Evolutionary conservation across 352 stramenopile species (phyloP).

Genomic region (Phytophthora vignae): DNA sequence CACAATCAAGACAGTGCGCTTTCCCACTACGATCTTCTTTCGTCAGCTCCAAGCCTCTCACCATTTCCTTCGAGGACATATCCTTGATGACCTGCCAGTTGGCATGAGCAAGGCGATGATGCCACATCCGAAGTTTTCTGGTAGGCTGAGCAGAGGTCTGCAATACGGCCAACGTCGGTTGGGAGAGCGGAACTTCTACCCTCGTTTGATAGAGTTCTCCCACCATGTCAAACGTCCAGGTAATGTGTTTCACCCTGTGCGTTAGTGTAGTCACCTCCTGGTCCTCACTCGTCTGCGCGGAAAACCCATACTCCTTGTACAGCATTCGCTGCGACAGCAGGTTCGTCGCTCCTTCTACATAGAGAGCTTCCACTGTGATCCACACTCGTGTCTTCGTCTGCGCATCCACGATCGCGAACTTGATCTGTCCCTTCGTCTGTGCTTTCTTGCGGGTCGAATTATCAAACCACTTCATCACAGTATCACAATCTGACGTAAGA

Average conservation of each 20-base stretch:
- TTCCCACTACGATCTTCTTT: not conserved
- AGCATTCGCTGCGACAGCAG: not conserved
- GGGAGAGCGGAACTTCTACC: not conserved
- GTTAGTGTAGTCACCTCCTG: not conserved
- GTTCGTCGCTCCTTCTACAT: not conserved
- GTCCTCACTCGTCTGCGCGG: not conserved
- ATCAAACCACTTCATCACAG: slow-evolving; percentile 13
- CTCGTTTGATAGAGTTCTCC: not conserved
- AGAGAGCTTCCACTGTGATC: not conserved
- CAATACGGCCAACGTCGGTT: not conserved
- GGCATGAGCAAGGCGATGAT: not conserved
- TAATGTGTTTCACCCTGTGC: not conserved
- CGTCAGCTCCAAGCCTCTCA: not conserved
- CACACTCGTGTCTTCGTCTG: not conserved
- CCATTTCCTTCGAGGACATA: not conserved
- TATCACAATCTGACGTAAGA: slow-evolving; percentile 11
- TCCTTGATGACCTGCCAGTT: not conserved
- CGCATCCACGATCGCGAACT: not conserved
- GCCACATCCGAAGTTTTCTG: not conserved
- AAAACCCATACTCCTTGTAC: not conserved
- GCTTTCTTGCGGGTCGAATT: not conserved
- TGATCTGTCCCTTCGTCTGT: not conserved
- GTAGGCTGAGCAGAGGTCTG: not conserved
- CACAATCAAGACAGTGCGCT: not conserved
- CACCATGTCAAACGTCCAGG: not conserved